phyloP scores from a whole-genome alignment of 345 rosid species.

The Zanthoxylum bungeanum region DNA sequence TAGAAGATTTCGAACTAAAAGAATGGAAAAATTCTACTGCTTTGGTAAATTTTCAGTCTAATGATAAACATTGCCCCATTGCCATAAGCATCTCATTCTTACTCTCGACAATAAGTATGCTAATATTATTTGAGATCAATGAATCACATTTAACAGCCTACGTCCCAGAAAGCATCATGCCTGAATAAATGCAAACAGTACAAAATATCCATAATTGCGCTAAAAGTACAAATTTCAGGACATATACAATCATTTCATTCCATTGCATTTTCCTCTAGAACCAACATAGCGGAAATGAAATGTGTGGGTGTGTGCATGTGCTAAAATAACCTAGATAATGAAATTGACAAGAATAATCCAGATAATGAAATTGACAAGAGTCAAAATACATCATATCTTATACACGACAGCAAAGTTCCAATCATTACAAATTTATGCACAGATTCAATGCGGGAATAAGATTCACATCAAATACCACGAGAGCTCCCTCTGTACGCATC shows the following conservation, averaged over 20 bases:
- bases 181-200: background rate
- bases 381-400: background rate
- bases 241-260: background rate
- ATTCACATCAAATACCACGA: constrained; percentile 49
- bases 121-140: background rate
- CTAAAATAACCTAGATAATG: background rate
- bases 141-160: background rate
- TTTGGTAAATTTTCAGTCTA: background rate
- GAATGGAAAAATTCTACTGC: background rate
- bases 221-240: background rate
- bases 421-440: background rate
- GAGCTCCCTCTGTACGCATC: constrained; percentile 45
- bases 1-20: constrained; percentile 9
- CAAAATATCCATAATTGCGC: background rate
- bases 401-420: background rate
- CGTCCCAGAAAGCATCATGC: background rate
- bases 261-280: background rate
- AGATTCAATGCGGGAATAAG: constrained; percentile 4
- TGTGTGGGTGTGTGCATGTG: too few species aligned
- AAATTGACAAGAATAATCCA: background rate
- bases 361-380: background rate
- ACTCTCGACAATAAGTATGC: background rate
- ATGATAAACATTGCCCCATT: background rate
- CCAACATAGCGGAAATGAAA: background rate
- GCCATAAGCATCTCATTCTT: constrained; percentile 5